phyloP scores from a whole-genome alignment of 768 basidiomycete species.

The Lactarius sanguifluus region DNA sequence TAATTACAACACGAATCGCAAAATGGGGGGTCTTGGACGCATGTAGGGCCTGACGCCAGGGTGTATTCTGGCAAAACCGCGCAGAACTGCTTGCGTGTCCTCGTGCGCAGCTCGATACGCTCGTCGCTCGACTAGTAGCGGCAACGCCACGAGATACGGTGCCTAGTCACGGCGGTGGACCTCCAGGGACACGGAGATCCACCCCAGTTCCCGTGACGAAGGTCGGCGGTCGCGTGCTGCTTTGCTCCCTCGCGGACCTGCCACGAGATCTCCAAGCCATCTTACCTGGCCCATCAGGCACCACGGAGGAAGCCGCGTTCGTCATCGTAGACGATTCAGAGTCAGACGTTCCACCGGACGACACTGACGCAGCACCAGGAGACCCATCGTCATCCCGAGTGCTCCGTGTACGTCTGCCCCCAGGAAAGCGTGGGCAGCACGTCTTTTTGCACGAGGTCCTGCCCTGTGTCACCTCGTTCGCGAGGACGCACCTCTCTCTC shows the following conservation, averaged over 20 bases:
- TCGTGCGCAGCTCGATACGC: constrained; percentile 49
- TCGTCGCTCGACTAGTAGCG: constrained; percentile 39
- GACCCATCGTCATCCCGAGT: constrained; percentile 7
- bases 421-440: constrained; percentile 56
- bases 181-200: constrained; percentile 21
- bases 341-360: background rate
- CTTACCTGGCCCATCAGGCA: constrained; percentile 9
- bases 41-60: constrained; percentile 72
- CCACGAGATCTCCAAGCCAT: constrained; percentile 22
- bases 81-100: constrained; percentile 46
- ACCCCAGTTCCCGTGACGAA: constrained; percentile 38
- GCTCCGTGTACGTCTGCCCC: constrained; percentile 34
- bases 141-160: background rate
- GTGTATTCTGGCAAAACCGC: constrained; percentile 65
- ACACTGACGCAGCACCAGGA: background rate
- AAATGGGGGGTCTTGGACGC: background rate
- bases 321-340: constrained; percentile 34
- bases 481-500: constrained; percentile 40
- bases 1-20: no score
- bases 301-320: constrained; percentile 31
- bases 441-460: constrained; percentile 50
- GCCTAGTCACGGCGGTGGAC: background rate
- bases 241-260: constrained; percentile 41
- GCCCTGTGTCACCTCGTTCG: constrained; percentile 50
- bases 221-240: constrained; percentile 43